A percentile compares a stretch with the other conserved stretches of the same genome.
Evolutionary conservation across 2,329 filamentous ascomycete genomes (phyloP).

Genomic region (Botrytis hyacinthi): DNA sequence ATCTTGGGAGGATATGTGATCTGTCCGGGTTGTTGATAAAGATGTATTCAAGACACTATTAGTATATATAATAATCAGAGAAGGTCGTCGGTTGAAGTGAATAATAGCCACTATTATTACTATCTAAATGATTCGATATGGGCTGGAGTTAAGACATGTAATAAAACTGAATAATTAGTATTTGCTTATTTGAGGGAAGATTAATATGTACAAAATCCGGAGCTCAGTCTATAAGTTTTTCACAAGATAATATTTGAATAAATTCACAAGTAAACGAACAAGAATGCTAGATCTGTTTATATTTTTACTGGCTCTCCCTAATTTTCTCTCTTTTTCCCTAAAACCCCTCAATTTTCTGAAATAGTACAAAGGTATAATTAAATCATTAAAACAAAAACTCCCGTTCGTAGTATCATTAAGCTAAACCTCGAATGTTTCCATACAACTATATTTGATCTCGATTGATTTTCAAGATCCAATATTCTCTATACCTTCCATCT

Average conservation of each 20-base stretch:
- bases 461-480: neutral
- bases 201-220: neutral
- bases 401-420: neutral
- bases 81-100: neutral
- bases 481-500: neutral
- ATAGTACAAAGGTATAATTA: too few relatives aligned
- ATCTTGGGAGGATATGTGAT: neutral
- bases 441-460: neutral
- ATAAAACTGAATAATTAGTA: neutral
- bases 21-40: neutral
- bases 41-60: neutral
- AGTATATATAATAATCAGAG: neutral
- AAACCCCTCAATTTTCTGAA: neutral
- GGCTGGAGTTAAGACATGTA: neutral
- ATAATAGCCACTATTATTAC: neutral
- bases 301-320: neutral
- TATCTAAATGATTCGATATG: neutral
- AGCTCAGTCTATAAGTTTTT: neutral
- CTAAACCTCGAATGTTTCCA: neutral
- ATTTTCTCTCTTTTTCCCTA: accelerated
- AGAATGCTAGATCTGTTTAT: neutral
- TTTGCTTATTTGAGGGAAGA: neutral
- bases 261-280: neutral
- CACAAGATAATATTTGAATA: neutral
- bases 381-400: too few relatives aligned